Base-by-base conservation (phyloP, 2,329 filamentous ascomycete genomes). In the Pyrenochaeta sp. region DNA sequence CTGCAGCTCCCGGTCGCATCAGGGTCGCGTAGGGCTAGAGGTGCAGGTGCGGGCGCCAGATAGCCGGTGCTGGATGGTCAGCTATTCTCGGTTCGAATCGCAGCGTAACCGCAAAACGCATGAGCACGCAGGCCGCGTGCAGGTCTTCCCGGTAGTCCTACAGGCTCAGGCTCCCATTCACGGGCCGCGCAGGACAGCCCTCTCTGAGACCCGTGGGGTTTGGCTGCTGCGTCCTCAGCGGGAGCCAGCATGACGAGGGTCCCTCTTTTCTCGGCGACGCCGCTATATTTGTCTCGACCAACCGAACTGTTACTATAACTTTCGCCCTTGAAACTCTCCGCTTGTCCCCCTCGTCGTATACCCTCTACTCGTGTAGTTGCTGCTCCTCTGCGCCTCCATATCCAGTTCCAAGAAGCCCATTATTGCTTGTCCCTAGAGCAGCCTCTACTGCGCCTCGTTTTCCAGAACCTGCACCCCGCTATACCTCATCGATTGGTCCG, bases 1-100 rank as follows among this genome's bases (percentile, higher is more conserved):
- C 19, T 19, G 51, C 50, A 59, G 52, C 40, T 43, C 51, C 10
- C 24, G 45, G 50, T 55, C 51, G 63, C 57, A 48, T 37, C 10
- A n/a, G 13, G 44, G 27, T 46, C 44, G 55, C 55, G 56, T 61
- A 61, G 52, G 56, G 61, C 50, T 62, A 58, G 51, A 55, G 37
- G 51, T 52, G 44, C 60, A 48, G 53, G 51, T 44, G 45, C 54
- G 59, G 19, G 68, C 67, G 70, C 68, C 65, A 72, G 66, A 62
- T 61, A 61, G 46, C 37, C 50, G 53, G 61, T 57, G 59, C 53
- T 71, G 66, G 65, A 61, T 69, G 67, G 69, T 50, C 67, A 61
- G 59, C 63, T 24, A 54, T 48, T 24, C 43, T 49, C 49, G 60
- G 57, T 52, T 61, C 57, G 56, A 55, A 32, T 53, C 43, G 30